These are phyloP conservation scores for Suillus lakei DNA, from an alignment of 768 basidiomycete species.

Conservation along the genomic window DNA sequence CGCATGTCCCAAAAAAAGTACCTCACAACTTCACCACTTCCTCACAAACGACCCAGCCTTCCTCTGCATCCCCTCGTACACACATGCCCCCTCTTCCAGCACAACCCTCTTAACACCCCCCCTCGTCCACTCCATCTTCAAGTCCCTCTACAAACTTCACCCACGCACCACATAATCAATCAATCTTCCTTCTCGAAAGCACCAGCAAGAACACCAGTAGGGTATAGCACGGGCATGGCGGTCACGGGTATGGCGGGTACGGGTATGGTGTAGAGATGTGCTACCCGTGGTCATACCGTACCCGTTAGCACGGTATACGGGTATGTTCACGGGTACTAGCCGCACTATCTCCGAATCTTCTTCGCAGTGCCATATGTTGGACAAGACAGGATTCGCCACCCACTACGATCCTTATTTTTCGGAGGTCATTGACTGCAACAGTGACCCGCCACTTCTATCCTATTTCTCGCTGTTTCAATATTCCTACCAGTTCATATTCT, in stretches of 20 bases:
- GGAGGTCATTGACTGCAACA: neutral
- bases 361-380: neutral
- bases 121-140: slow-evolving; percentile 52
- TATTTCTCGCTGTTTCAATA: neutral
- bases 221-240: too few relatives aligned
- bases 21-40: slow-evolving; percentile 27
- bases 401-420: neutral
- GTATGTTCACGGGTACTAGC: neutral
- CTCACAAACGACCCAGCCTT: slow-evolving; percentile 40
- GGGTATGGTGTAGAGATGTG: too few relatives aligned
- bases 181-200: slow-evolving; percentile 68
- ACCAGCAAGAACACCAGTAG: too few relatives aligned
- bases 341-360: neutral
- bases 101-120: slow-evolving; percentile 61
- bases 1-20: too few relatives aligned
- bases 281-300: too few relatives aligned
- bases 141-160: slow-evolving; percentile 59
- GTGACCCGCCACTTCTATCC: neutral
- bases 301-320: too few relatives aligned
- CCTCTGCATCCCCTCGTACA: slow-evolving; percentile 65
- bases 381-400: neutral
- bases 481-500: neutral
- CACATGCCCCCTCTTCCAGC: slow-evolving; percentile 61
- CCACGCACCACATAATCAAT: slow-evolving; percentile 69
- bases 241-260: too few relatives aligned